These are phyloP conservation scores for Coleophoma cylindrospora DNA, from an alignment of 2,329 filamentous ascomycete species.

Conservation along the genomic window DNA sequence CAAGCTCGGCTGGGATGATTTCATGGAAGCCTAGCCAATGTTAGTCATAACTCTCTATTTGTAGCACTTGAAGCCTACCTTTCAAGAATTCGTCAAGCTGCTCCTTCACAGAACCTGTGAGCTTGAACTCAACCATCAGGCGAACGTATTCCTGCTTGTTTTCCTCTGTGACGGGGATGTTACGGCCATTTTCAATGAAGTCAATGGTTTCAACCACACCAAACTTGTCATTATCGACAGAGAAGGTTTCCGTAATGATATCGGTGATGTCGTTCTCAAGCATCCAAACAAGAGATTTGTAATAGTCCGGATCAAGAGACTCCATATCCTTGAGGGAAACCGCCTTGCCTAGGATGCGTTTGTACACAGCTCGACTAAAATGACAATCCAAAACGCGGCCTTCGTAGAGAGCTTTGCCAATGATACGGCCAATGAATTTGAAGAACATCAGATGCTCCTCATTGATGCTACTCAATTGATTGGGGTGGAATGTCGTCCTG, in stretches of 20 bases:
- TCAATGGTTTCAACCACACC: conserved; percentile 85
- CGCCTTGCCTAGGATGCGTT: conserved; percentile 89
- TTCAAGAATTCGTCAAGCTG: conserved; percentile 91
- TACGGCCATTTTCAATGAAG: conserved; percentile 79
- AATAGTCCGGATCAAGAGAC: conserved; percentile 95
- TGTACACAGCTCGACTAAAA: conserved; percentile 98
- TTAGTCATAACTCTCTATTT: conserved; percentile 22
- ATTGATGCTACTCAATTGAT: conserved; percentile 89
- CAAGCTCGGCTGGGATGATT: conserved; percentile 89
- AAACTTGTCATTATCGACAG: conserved; percentile 89
- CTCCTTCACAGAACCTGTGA: conserved; percentile 86
- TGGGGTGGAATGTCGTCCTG: conserved; percentile 97
- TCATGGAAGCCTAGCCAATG: conserved; percentile 76
- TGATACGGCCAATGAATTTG: conserved; percentile 98
- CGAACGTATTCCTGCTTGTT: conserved; percentile 99
- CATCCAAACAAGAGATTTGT: conserved; percentile 98
- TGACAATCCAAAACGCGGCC: conserved; percentile 94
- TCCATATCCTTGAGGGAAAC: conserved; percentile 99
- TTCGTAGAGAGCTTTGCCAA: conserved; percentile 96
- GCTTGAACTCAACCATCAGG: conserved; percentile 87
- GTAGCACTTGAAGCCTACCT: conserved; percentile 42
- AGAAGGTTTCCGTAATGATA: conserved; percentile 94
- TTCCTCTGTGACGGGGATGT: conserved; percentile 91
- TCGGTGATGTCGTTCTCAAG: conserved; percentile 97
- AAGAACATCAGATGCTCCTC: conserved; percentile 96